Conservation (phyloP, 306 rosid genomes). For the Fragaria ananassa region DNA sequence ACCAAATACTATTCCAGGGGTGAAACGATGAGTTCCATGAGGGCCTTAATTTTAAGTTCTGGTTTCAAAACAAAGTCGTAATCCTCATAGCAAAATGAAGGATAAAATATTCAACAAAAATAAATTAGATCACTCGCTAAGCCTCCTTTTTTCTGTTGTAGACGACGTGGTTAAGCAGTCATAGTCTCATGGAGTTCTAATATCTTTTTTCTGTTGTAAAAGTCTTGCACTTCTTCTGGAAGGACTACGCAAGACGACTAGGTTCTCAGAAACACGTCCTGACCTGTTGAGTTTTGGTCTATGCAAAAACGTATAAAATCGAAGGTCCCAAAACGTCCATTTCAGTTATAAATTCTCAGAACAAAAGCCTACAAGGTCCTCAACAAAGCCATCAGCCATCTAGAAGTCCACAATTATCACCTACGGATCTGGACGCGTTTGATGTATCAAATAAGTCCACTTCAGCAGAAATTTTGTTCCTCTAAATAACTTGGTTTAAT, state of each 20-base stretch:
- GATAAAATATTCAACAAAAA: not conserved
- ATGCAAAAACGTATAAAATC: not conserved
- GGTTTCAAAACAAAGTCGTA: not conserved
- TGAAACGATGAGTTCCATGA: not conserved
- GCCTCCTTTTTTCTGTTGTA: not conserved
- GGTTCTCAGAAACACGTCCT: not conserved
- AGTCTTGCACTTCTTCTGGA: not conserved
- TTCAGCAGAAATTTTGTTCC: not conserved
- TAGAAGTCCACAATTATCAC: constrained; percentile 15
- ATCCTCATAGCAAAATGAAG: not conserved
- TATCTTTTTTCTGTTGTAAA: not conserved
- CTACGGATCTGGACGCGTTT: not conserved
- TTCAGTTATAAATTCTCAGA: not conserved
- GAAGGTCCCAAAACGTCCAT: not conserved
- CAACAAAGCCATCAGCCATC: constrained; percentile 4
- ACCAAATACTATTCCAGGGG: no score
- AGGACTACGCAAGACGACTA: not conserved
- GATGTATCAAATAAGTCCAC: not conserved
- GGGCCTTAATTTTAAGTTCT: not conserved
- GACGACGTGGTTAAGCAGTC: not conserved
- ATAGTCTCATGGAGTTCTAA: not conserved
- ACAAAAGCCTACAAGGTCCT: not conserved
- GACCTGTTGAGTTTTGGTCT: not conserved
- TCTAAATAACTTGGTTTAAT: not conserved
- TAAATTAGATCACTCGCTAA: no score